These are phyloP conservation scores for Zygnema circumcarinatum DNA, from an alignment of 139 green algal genomes.

Conservation along the genomic window DNA sequence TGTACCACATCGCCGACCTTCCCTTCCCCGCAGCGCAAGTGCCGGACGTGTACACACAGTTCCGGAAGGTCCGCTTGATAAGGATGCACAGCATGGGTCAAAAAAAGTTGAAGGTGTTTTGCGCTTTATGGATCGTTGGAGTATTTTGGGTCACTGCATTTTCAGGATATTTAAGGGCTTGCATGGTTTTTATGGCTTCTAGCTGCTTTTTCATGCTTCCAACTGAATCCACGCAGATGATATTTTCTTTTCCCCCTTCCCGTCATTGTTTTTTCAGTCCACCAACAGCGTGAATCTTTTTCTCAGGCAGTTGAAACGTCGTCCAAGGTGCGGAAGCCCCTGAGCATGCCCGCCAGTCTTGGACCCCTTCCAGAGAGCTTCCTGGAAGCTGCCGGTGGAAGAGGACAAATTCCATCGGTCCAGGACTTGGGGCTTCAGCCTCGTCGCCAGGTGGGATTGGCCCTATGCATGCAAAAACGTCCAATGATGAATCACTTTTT, in stretches of 20 bases:
- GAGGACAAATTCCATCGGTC: slow-evolving; percentile 11
- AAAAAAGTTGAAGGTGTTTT: neutral
- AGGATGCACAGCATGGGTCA: neutral
- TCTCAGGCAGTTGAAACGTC: slow-evolving; percentile 27
- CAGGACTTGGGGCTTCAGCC: slow-evolving; percentile 24
- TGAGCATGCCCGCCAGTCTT: slow-evolving; percentile 24
- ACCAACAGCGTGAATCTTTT: no score
- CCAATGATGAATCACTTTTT: slow-evolving; percentile 16
- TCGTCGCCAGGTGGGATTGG: neutral
- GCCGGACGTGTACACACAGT: slow-evolving; percentile 91
- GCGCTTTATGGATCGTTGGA: slow-evolving; percentile 27
- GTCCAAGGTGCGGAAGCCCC: slow-evolving; percentile 10
- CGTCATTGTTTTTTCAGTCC: no score
- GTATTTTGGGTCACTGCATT: slow-evolving; percentile 61
- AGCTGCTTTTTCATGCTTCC: no score
- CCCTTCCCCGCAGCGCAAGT: slow-evolving; percentile 71
- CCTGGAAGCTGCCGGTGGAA: slow-evolving; percentile 9
- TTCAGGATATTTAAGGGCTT: slow-evolving; percentile 63
- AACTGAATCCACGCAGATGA: no score
- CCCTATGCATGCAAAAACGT: neutral
- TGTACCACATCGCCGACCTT: slow-evolving; percentile 94
- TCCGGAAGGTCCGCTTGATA: slow-evolving; percentile 64
- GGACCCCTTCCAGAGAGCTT: neutral
- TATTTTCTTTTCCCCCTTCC: no score
- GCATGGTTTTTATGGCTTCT: no score